These are phyloP conservation scores for Ganoderma lucidum DNA, from an alignment of 1,284 basidiomycete species.

Conservation along the genomic window DNA sequence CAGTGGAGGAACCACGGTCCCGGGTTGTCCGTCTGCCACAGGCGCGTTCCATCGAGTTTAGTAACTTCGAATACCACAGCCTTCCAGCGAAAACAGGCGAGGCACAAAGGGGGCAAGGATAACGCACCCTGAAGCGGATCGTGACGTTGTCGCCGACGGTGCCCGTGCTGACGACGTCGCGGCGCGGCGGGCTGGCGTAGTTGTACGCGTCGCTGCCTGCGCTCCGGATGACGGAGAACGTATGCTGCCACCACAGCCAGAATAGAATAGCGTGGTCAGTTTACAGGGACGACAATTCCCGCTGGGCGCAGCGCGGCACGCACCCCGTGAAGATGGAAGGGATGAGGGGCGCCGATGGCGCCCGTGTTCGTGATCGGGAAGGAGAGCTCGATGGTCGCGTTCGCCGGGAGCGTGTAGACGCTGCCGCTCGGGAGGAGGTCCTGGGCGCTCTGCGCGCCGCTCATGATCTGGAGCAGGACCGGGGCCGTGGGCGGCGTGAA, in stretches of 20 bases:
- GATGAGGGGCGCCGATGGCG: conserved; percentile 42
- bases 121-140: conserved; percentile 36
- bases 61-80: no score
- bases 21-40: conserved; percentile 36
- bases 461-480: conserved; percentile 46
- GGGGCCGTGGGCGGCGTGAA: conserved; percentile 41
- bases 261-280: neutral
- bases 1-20: conserved; percentile 36
- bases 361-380: conserved; percentile 34
- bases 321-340: conserved; percentile 50
- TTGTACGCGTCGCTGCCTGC: conserved; percentile 41
- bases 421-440: conserved; percentile 42
- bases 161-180: conserved; percentile 38
- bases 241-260: conserved; percentile 20
- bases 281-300: neutral
- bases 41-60: neutral
- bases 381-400: conserved; percentile 45
- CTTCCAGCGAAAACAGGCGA: neutral
- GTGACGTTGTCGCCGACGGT: conserved; percentile 35
- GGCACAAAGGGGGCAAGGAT: neutral
- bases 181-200: conserved; percentile 46
- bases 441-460: conserved; percentile 38
- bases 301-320: conserved; percentile 7
- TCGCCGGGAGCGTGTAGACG: conserved; percentile 37
- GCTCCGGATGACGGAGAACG: conserved; percentile 34